Percentiles rank a stretch among this genome's conserved stretches.
phyloP scores from a whole-genome alignment of 2,329 filamentous ascomycete species.

The Geosmithia flava region DNA sequence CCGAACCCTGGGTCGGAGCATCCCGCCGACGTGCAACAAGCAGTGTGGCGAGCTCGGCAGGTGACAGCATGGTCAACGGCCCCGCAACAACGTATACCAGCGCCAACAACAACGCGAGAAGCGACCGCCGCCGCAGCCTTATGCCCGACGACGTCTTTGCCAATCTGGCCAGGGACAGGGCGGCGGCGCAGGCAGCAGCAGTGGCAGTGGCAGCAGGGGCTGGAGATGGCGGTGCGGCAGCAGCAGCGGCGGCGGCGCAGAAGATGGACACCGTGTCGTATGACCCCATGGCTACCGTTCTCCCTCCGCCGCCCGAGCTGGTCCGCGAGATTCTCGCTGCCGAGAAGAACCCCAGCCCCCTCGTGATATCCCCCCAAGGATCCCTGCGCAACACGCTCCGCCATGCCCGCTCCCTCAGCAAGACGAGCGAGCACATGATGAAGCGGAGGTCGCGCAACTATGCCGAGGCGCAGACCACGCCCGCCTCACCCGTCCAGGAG shows the following conservation, averaged over 20 bases:
- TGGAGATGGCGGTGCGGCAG: background rate
- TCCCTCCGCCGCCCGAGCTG: slow-evolving; percentile 13
- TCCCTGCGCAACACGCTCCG: slow-evolving; percentile 10
- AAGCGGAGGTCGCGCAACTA: slow-evolving; percentile 14
- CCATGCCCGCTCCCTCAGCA: slow-evolving; percentile 31
- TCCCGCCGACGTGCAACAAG: slow-evolving; percentile 45
- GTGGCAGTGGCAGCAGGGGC: too few relatives aligned
- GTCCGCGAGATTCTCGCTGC: background rate
- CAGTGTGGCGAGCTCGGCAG: slow-evolving; percentile 51
- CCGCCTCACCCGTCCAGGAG: slow-evolving; percentile 4
- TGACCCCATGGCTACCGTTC: slow-evolving; percentile 26
- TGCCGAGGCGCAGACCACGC: slow-evolving; percentile 8
- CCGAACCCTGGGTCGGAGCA: slow-evolving; percentile 27
- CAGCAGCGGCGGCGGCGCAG: background rate
- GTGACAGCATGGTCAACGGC: slow-evolving; percentile 34
- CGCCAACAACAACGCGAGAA: slow-evolving; percentile 25
- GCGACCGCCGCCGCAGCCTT: slow-evolving; percentile 41
- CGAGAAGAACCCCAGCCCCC: background rate
- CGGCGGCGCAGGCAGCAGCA: background rate
- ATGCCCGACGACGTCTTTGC: slow-evolving; percentile 43
- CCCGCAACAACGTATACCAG: slow-evolving; percentile 31
- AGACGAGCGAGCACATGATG: slow-evolving; percentile 28
- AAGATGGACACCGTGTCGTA: slow-evolving; percentile 15
- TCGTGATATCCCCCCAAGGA: background rate
- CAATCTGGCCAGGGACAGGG: slow-evolving; percentile 20